Base-by-base conservation (phyloP, 768 basidiomycete genomes). In the Leccinum sublutescens region DNA sequence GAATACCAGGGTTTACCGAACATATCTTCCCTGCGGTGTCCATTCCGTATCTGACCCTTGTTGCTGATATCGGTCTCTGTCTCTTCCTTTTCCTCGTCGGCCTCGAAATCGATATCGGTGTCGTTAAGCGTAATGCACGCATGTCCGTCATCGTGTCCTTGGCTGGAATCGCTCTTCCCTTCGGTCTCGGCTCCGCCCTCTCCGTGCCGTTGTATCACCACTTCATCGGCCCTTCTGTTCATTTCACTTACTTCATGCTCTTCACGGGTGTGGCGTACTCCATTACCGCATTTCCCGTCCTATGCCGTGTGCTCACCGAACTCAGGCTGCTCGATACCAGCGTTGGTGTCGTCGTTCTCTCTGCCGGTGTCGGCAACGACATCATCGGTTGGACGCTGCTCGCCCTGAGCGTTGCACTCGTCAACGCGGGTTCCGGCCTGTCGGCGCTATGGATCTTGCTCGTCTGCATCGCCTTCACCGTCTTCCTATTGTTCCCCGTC, bases 1-100 rank as follows among this genome's bases (percentile, higher is more conserved):
- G 88, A 23, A 93, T 97, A 59, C 94, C 94, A 1, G 88, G 89
- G 5, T 98, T 98, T 76, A 88, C 93, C 1, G 56, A 89, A 49
- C 85, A 86, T 69, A 86, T 97, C 55, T 98, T 98, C 72, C 94
- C 96, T 0, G 1, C 70, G 0, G 76, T 77, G 0, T 94, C 93
- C 0, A 70, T 82, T 6, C 80, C 93, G 0, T 95, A 88, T 70
- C 85, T 98, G 25, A 86, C 85, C 56, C 86, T 98, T 19, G 86
- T 89, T 17, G 91, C 96, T 14, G 91, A 93, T 65, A 91, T 98
- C 61, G 96, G 92, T 6, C 81, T 93, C 5, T 88, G 87, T 62
- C 82, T 94, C 48, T 95, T 93, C 75, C 82, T 98, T 14, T 98
- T 97, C 77, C 82, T 98, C 60, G 89, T 98, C 43, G 96, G 96